Evolutionary conservation across 371 early-diverging fungal genomes (phyloP), one percentile per base, ranked within the genome.

Genomic region (Chytridium lagenaria): DNA sequence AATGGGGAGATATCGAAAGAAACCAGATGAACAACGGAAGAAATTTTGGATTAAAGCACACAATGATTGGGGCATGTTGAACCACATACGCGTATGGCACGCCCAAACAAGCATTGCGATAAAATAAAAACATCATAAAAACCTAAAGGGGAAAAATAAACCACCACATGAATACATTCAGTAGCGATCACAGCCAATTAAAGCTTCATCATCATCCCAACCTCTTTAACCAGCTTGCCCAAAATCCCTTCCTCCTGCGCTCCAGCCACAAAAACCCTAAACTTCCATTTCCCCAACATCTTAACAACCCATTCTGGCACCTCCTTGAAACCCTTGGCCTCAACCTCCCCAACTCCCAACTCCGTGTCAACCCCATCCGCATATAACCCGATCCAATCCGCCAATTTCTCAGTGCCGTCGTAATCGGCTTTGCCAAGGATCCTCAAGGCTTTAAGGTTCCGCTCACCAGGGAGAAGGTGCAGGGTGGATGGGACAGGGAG

Each of bases 241-340:
- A n/a, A n/a, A n/a, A n/a, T n/a, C n/a, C n/a, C 61, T 34, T 61
- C 61, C 36, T 61, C 61, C 61, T 61, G 3, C 36, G 61, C 61
- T 16, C 61, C 61, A 34, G 61, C 34, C 30, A 61, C 61, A 31
- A 61, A 23, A 3, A 61, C 61, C 30, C 37, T 30, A 23, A 61
- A 30, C 34, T 31, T 16, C 61, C 61, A 61, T 7, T 5, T 10
- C 23, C 5, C 37, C 61, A 61, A 26, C 30, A 61, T 34, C 30
- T 37, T 15, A 7, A 7, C 36, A 15, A 61, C 36, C 61, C 61
- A 61, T 34, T 10, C 61, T 7, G 61, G 61, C 30, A 61, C 61
- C n/a, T n/a, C 55, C 5, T 5, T 5, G 26, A 52, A 52, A 10
- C 34, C 61, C 10, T 16, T 10, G 12, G 34, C 61, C 61, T 7